Evolutionary conservation across 2,329 filamentous ascomycete species (phyloP), one percentile per base, ranked within the genome.

Genomic region (Paecilomyces variotii): DNA sequence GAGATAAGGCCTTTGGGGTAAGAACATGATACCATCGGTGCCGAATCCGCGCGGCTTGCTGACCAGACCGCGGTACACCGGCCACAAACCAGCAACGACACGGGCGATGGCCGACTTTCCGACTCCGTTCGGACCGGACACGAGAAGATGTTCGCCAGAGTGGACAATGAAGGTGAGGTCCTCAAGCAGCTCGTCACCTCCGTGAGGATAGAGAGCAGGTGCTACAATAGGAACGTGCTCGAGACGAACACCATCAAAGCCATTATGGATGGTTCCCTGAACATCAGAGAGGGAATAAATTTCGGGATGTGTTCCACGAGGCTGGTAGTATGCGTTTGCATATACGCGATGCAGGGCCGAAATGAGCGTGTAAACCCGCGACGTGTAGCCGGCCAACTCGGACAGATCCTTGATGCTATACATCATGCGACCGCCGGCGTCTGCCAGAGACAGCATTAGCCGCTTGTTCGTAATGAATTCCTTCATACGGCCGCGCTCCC

Each of bases 381-480:
- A 96, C 0, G 94, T 99, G 77, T 97, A 95, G 25, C 94, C 94
- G 4, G 94, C 94, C 34, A 99, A 81, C 72, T 99, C 94, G 1
- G 92, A 92, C 35, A 99, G 84, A 70, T 99, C 95, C 76, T 99
- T 99, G 80, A 99, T 96, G 62, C 90, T 94, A 79, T 99, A 99
- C 94, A 99, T 99, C 91, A 99, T 97, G 53, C 94, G 85, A 27
- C 93, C 93, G 60, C 94, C 94, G 1, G 94, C 94, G 74, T 99
- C 94, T 9, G 94, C 94, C 39, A 99, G 83, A 14, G 93, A 97
- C 32, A 99, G 83, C 94, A 99, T 97, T 45, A 99, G 86, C 3
- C 94, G 87, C 75, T 99, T 97, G 78, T 99, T 99, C 11, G 94
- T 99, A 75, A 99, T 97, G 76, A 99, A 99, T 34, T 96, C 91